phyloP scores from a whole-genome alignment of 495 filamentous ascomycete species.

The Annulohypoxylon stygium region DNA sequence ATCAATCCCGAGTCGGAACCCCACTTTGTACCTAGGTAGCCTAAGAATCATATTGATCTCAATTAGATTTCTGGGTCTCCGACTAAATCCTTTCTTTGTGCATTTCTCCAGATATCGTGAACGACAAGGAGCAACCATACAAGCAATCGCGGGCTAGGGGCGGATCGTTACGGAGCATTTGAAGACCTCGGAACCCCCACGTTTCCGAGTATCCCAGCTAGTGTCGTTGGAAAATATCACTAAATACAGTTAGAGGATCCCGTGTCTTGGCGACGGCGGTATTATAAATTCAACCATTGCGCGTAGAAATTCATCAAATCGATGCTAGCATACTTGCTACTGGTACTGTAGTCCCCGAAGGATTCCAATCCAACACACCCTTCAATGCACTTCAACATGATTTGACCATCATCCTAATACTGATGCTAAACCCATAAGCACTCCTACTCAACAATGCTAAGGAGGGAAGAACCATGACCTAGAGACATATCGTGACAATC shows the following conservation, averaged over 20 bases:
- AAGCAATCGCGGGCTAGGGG: not conserved
- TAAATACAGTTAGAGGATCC: conserved; percentile 12
- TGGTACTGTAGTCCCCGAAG: conserved; percentile 15
- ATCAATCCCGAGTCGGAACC: not conserved
- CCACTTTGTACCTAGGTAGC: not conserved
- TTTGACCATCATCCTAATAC: not conserved
- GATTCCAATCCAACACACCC: conserved; percentile 14
- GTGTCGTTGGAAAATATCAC: conserved; percentile 4
- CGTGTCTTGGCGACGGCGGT: conserved; percentile 4
- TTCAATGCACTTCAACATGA: not conserved
- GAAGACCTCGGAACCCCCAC: conserved; percentile 28
- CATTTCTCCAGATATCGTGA: conserved; percentile 23
- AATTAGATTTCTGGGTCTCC: conserved; percentile 1
- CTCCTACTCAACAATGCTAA: conserved; percentile 12
- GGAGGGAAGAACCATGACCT: conserved; percentile 7
- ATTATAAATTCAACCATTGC: conserved; percentile 33
- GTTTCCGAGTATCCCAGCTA: conserved; percentile 9
- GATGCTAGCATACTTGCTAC: conserved; percentile 23
- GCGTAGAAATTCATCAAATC: not conserved
- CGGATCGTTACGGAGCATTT: conserved; percentile 14
- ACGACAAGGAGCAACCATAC: conserved; percentile 7
- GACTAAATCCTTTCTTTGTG: not conserved
- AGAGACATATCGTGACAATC: conserved; percentile 9
- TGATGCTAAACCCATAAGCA: conserved; percentile 1
- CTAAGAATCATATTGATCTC: conserved; percentile 1